Evolutionary conservation across 331 rosid species (phyloP).

Genomic region (Malus hybrid): DNA sequence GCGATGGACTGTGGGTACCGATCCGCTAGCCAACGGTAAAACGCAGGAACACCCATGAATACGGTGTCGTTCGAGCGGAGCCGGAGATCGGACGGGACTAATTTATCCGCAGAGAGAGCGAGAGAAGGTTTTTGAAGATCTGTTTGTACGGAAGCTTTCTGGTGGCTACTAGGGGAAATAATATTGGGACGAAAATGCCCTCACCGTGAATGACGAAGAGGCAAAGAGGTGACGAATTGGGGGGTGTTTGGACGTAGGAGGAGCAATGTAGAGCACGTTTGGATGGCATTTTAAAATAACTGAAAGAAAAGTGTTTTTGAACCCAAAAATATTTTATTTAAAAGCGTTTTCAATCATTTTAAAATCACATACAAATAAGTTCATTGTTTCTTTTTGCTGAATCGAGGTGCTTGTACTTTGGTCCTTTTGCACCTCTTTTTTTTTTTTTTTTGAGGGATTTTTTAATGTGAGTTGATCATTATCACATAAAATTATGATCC

Average conservation of each 20-base stretch:
- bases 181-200: neutral
- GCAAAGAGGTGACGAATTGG: neutral
- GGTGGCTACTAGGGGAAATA: neutral
- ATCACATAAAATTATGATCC: no score
- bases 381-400: no score
- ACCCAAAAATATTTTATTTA: no score
- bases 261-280: no score
- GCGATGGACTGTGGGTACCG: constrained; percentile 71
- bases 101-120: no score
- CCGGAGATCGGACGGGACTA: neutral
- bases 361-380: no score
- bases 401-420: no score
- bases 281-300: no score
- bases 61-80: constrained; percentile 31
- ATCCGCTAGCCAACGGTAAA: constrained; percentile 98
- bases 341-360: no score
- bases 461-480: rapidly evolving
- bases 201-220: neutral
- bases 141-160: neutral
- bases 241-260: neutral
- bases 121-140: neutral
- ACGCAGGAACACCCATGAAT: constrained; percentile 94
- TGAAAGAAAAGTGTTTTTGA: no score
- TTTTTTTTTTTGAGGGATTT: rapidly evolving
- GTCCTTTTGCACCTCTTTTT: no score